Conservation (phyloP, 768 basidiomycete species). For the Amanita exitialis region DNA sequence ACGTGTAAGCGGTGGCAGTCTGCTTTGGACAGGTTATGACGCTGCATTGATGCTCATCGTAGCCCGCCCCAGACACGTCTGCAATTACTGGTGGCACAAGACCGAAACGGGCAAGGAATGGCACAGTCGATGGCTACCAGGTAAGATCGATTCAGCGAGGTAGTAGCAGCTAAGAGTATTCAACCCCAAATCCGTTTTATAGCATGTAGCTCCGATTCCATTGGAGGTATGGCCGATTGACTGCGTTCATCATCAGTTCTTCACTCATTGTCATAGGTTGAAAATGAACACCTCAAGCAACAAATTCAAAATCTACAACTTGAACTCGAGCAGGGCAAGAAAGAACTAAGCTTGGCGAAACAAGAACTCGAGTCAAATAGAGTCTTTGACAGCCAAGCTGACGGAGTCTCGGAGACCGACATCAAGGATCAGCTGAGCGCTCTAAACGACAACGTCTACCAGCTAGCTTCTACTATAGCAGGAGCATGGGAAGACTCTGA, state of each 20-base stretch:
- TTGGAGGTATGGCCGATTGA: neutral
- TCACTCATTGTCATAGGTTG: neutral
- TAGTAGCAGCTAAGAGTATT: neutral
- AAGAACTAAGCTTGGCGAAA: conserved; percentile 22
- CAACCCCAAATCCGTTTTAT: neutral
- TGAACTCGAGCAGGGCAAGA: conserved; percentile 10
- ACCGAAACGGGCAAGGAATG: neutral
- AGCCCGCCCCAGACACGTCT: too few species aligned
- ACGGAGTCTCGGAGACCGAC: conserved; percentile 32
- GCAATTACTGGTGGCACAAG: too few species aligned
- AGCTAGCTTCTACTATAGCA: conserved; percentile 36
- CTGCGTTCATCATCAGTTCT: neutral
- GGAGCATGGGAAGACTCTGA: conserved; percentile 21
- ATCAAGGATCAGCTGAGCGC: conserved; percentile 31
- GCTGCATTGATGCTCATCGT: neutral
- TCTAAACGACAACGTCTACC: conserved; percentile 38
- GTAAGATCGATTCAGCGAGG: neutral
- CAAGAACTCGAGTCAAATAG: conserved; percentile 35
- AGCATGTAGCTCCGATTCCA: neutral
- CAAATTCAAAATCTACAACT: neutral
- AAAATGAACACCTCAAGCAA: neutral
- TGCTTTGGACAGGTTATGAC: neutral
- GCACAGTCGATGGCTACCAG: neutral
- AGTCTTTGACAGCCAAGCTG: conserved; percentile 31
- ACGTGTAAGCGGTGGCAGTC: neutral